Conservation (phyloP, 2,329 filamentous ascomycete species). For the Tolypocladium tundrense region DNA sequence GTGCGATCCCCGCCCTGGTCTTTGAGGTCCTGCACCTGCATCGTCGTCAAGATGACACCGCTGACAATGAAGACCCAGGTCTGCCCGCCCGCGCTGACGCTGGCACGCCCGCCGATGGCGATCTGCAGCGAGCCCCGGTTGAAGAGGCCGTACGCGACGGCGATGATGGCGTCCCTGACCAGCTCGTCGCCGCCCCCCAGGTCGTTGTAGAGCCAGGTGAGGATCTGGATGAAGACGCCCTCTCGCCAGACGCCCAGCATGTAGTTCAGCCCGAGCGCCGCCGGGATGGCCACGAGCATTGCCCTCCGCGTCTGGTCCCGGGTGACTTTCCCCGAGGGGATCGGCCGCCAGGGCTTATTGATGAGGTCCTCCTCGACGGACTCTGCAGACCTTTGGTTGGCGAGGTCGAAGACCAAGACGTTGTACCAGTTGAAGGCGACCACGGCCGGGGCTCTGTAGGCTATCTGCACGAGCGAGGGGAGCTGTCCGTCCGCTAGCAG, state of each 20-base stretch:
- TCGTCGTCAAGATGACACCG: neutral
- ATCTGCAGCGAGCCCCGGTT: neutral
- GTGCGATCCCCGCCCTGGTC: neutral
- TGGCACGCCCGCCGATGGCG: neutral
- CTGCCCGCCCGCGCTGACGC: neutral
- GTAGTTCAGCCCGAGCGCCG: neutral
- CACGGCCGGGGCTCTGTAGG: neutral
- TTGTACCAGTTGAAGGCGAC: neutral
- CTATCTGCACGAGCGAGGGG: neutral
- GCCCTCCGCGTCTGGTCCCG: neutral
- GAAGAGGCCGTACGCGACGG: neutral
- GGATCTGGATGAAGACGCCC: neutral
- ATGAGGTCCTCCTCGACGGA: neutral
- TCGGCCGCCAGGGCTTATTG: neutral
- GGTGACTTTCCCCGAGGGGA: neutral
- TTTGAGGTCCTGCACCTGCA: neutral
- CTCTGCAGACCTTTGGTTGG: neutral
- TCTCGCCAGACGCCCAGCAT: neutral
- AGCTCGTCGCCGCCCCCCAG: neutral
- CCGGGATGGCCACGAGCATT: neutral
- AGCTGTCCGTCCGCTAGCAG: neutral
- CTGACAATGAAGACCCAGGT: neutral
- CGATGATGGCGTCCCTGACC: neutral
- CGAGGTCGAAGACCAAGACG: neutral
- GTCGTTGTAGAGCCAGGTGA: neutral